Evolutionary conservation across 73 alveolate genomes (phyloP).

Genomic region (Breviolum minutum): DNA sequence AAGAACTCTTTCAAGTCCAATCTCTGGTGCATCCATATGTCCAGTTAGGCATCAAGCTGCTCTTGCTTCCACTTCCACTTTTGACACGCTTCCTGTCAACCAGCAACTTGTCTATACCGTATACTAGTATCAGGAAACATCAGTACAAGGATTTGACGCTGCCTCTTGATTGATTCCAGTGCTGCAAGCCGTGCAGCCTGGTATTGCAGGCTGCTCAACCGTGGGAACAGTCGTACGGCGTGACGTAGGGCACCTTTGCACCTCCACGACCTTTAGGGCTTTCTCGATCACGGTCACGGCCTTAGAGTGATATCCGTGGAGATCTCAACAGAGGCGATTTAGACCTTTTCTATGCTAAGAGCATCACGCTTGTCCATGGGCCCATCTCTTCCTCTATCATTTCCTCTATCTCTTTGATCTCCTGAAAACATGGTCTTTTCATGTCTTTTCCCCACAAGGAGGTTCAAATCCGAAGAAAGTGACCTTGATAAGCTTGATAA

Average conservation of each 20-base stretch:
- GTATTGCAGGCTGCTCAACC: neutral
- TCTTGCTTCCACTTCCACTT: conserved; percentile 81
- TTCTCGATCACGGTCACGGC: conserved; percentile 74
- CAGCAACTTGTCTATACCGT: neutral
- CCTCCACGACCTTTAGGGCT: conserved; percentile 90
- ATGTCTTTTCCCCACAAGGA: neutral
- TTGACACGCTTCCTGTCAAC: conserved; percentile 23
- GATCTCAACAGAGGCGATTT: too few relatives aligned
- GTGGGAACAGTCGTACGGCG: neutral
- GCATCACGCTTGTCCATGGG: conserved; percentile 37
- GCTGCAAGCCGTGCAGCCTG: conserved; percentile 94
- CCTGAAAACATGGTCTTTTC: neutral
- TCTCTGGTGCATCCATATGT: neutral
- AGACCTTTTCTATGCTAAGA: neutral
- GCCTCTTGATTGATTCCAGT: conserved; percentile 75
- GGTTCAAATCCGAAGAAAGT: too few relatives aligned
- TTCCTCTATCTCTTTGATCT: neutral
- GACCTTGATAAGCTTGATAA: too few relatives aligned
- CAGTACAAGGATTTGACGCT: too few relatives aligned
- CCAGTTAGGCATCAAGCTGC: neutral
- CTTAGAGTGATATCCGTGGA: neutral
- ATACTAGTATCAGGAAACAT: neutral
- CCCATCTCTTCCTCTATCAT: neutral
- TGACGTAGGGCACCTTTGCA: conserved; percentile 26
- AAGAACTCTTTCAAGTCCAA: too few relatives aligned